Evolutionary conservation across 805 yeast species (phyloP).

Genomic region (Candida cerambycidarum): DNA sequence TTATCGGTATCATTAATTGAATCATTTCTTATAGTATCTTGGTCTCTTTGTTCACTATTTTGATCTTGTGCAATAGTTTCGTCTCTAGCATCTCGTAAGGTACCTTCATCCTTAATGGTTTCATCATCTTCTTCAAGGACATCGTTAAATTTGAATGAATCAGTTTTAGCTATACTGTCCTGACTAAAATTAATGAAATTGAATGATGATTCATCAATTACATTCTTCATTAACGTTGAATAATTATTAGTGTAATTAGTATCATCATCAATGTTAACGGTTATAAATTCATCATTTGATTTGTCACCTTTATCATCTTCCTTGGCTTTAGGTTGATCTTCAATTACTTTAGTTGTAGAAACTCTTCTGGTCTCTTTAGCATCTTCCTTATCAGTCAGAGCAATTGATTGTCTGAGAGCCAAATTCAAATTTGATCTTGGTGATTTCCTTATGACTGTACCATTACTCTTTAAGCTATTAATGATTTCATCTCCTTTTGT

Average conservation of each 20-base stretch:
- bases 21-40: background rate
- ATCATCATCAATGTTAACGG: constrained; percentile 19
- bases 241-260: constrained; percentile 12
- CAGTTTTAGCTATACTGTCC: constrained; percentile 14
- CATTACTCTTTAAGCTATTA: constrained; percentile 5
- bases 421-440: constrained; percentile 5
- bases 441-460: constrained; percentile 13
- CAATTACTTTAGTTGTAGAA: too few relatives aligned
- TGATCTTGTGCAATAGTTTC: background rate
- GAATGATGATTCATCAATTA: constrained; percentile 10
- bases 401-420: background rate
- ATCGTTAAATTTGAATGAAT: background rate
- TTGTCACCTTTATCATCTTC: background rate
- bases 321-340: too few relatives aligned
- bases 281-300: constrained; percentile 19
- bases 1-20: background rate
- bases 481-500: background rate
- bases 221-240: constrained; percentile 14
- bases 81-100: too few relatives aligned
- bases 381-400: background rate
- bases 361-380: background rate
- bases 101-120: background rate
- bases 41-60: background rate
- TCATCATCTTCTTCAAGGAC: background rate
- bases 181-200: constrained; percentile 15